Percentiles rank a stretch among this genome's conserved stretches.
Conservation (phyloP, 495 filamentous ascomycete genomes). For the Penicillium atrosanguineum region DNA sequence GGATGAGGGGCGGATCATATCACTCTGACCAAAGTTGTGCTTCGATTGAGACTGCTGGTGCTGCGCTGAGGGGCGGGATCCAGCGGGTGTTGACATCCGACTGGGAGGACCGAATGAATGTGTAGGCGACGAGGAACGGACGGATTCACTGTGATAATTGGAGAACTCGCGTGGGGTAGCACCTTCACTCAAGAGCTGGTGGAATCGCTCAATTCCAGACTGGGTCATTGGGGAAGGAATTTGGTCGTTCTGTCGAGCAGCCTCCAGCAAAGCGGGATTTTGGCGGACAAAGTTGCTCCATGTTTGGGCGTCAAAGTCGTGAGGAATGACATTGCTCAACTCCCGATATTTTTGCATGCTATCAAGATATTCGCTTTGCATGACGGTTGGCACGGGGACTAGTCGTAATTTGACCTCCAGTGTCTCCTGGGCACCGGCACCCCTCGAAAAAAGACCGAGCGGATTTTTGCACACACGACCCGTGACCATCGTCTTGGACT, state of each 20-base stretch:
- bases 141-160: slow-evolving; percentile 28
- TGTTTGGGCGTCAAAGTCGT: slow-evolving; percentile 64
- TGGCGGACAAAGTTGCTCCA: slow-evolving; percentile 66
- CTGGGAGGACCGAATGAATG: slow-evolving; percentile 37
- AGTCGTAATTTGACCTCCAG: slow-evolving; percentile 91
- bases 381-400: slow-evolving; percentile 72
- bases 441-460: slow-evolving; percentile 77
- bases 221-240: slow-evolving; percentile 48
- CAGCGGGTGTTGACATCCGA: slow-evolving; percentile 37
- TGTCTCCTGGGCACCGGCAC: slow-evolving; percentile 78
- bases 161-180: slow-evolving; percentile 44
- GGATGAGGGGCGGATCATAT: slow-evolving; percentile 46
- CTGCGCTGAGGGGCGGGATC: slow-evolving; percentile 24
- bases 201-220: slow-evolving; percentile 52
- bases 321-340: slow-evolving; percentile 57
- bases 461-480: slow-evolving; percentile 85
- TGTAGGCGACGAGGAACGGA: slow-evolving; percentile 35
- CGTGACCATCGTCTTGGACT: slow-evolving; percentile 76
- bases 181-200: slow-evolving; percentile 47
- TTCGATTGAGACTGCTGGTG: slow-evolving; percentile 23
- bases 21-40: slow-evolving; percentile 27
- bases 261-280: slow-evolving; percentile 50
- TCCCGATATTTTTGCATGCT: slow-evolving; percentile 61
- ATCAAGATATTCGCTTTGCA: slow-evolving; percentile 66
- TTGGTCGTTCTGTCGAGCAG: slow-evolving; percentile 28